Conservation (phyloP, 2,329 filamentous ascomycete species). For the Orbilia brochopaga region DNA sequence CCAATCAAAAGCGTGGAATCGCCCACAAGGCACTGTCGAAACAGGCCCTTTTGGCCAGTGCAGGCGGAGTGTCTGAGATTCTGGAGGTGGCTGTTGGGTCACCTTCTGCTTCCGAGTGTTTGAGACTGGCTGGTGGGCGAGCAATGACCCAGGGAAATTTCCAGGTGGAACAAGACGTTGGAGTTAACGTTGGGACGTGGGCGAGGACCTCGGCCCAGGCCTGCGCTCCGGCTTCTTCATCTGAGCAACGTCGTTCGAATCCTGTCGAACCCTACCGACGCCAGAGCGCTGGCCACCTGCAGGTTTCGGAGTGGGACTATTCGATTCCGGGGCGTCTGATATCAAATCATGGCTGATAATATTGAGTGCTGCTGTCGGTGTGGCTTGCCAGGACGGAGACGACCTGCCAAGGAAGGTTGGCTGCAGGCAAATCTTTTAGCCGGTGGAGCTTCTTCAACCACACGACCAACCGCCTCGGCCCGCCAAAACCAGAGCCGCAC, state of each 20-base stretch:
- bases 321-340: not conserved
- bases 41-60: constrained; percentile 12
- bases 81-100: constrained; percentile 17
- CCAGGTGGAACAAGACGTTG: constrained; percentile 13
- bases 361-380: not conserved
- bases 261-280: constrained; percentile 22
- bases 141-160: constrained; percentile 46
- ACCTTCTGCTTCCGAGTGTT: constrained; percentile 47
- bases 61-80: not conserved
- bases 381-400: not conserved
- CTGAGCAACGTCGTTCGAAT: constrained; percentile 15
- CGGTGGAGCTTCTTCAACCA: not conserved
- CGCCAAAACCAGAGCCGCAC: constrained; percentile 20
- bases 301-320: not conserved
- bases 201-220: not conserved
- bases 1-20: constrained; percentile 30
- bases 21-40: constrained; percentile 33
- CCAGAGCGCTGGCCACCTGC: not conserved
- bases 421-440: constrained; percentile 30
- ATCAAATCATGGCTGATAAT: not conserved
- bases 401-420: constrained; percentile 29
- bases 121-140: constrained; percentile 13
- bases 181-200: not conserved
- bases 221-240: constrained; percentile 15
- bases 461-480: not conserved